Evolutionary conservation across 1,284 basidiomycete genomes (phyloP), one percentile per base, ranked within the genome.

Genomic region (Melampsora occidentalis): DNA sequence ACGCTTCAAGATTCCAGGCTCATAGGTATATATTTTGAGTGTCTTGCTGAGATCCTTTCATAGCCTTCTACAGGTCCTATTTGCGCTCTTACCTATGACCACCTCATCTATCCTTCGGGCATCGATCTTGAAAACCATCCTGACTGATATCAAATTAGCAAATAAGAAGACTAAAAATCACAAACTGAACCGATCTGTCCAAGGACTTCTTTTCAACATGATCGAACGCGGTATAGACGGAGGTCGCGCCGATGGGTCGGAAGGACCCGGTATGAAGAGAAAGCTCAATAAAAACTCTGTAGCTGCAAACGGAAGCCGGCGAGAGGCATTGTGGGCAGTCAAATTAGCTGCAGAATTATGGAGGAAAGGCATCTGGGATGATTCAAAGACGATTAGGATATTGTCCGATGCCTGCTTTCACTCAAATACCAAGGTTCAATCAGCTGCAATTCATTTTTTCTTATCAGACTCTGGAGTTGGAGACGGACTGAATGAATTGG

Each of bases 311-410:
- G 84, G 85, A 78, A 85, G 85, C 72, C 88, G 89, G 7, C 91
- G 92, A 51, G 96, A 98, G 81, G 95, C 96, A 1, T 91, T 98
- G 88, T 99, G 97, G 96, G 96, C 97, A 1, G 90, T 99, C 62
- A 91, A 96, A 67, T 85, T 99, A 71, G 93, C 95, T 18, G 91
- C 93, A 81, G 95, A 99, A 81, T 86, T 99, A 33, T 99, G 96
- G 97, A 88, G 88, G 80, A 98, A 96, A 84, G 89, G 90, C 48
- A 89, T 97, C 53, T 99, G 96, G 94, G 90, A 88, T 75, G 97
- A 99, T 82, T 88, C 90, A 2, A 98, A 97, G 85, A 89, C 94
- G 0, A 94, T 99, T 6, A 90, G 95, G 5, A 96, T 99, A 80
- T 87, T 97, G 75, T 89, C 93, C 0, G 86, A 95, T 48, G 96